Evolutionary conservation across 2,329 filamentous ascomycete species (phyloP).

Genomic region (Epichloe amarillans): DNA sequence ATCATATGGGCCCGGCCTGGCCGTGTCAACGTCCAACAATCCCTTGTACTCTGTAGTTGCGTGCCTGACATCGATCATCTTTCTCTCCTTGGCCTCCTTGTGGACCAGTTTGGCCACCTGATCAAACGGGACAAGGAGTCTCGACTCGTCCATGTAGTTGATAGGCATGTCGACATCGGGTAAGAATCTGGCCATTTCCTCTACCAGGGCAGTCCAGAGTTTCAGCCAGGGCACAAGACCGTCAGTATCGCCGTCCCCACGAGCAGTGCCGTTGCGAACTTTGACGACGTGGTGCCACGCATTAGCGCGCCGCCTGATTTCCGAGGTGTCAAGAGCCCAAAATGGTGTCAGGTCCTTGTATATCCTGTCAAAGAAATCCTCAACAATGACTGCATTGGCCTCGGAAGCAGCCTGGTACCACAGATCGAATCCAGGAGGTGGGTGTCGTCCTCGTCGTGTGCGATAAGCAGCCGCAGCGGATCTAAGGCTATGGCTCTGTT

Average conservation of each 20-base stretch:
- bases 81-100: slow-evolving; percentile 31
- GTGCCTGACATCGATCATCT: slow-evolving; percentile 27
- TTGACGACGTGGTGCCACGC: slow-evolving; percentile 32
- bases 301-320: slow-evolving; percentile 25
- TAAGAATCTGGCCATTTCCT: slow-evolving; percentile 37
- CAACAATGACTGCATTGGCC: slow-evolving; percentile 41
- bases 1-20: slow-evolving; percentile 24
- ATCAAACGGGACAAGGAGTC: slow-evolving; percentile 47
- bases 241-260: slow-evolving; percentile 24
- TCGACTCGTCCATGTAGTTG: slow-evolving; percentile 50
- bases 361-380: slow-evolving; percentile 52
- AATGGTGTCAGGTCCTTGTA: slow-evolving; percentile 49
- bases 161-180: slow-evolving; percentile 56
- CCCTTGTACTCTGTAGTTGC: slow-evolving; percentile 31
- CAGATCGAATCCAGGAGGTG: slow-evolving; percentile 48
- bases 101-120: slow-evolving; percentile 37
- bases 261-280: slow-evolving; percentile 32
- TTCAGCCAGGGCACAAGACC: slow-evolving; percentile 31
- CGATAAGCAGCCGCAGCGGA: slow-evolving; percentile 44
- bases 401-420: slow-evolving; percentile 44
- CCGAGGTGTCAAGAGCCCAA: slow-evolving; percentile 38
- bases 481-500: slow-evolving; percentile 33
- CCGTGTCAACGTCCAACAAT: slow-evolving; percentile 22
- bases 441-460: slow-evolving; percentile 41
- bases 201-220: slow-evolving; percentile 35